Evolutionary conservation across 164 flowering plant genomes (phyloP).

Genomic region (Santalum album): DNA sequence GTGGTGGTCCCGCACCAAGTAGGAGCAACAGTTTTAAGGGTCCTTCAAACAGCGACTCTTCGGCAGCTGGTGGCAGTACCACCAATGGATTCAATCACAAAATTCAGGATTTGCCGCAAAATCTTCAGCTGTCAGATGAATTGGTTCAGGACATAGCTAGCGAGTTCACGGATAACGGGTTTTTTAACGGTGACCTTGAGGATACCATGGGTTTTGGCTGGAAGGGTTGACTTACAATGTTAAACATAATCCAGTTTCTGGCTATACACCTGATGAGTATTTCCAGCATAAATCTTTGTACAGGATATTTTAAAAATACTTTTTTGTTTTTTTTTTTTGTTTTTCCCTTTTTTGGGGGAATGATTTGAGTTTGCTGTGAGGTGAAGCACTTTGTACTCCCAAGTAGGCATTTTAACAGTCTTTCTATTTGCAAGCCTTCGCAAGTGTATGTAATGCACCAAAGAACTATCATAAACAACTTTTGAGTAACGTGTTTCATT

Average conservation of each 20-base stretch:
- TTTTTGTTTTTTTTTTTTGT: not conserved
- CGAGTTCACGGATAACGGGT: conserved; percentile 59
- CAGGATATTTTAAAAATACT: conserved; percentile 24
- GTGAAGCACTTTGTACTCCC: not conserved
- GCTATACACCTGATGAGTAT: conserved; percentile 3
- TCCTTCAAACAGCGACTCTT: conserved; percentile 38
- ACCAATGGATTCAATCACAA: conserved; percentile 36
- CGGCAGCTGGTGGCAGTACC: conserved; percentile 43
- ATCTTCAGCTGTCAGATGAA: conserved; percentile 50
- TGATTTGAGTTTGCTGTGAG: conserved; percentile 14
- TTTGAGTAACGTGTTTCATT: no score
- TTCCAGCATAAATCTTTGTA: conserved; percentile 23
- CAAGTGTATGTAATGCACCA: no score
- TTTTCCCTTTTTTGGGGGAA: not conserved
- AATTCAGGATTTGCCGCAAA: conserved; percentile 36
- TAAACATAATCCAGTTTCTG: conserved; percentile 4
- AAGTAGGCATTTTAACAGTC: conserved; percentile 3
- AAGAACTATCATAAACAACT: no score
- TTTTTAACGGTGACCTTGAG: conserved; percentile 46
- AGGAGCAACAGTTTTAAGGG: conserved; percentile 54
- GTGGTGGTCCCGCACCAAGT: conserved; percentile 27
- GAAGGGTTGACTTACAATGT: conserved; percentile 48
- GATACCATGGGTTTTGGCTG: conserved; percentile 49
- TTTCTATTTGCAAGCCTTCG: no score
- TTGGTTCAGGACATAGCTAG: conserved; percentile 47